Base-by-base conservation (phyloP, 768 basidiomycete genomes). In the Suillus luteus region DNA sequence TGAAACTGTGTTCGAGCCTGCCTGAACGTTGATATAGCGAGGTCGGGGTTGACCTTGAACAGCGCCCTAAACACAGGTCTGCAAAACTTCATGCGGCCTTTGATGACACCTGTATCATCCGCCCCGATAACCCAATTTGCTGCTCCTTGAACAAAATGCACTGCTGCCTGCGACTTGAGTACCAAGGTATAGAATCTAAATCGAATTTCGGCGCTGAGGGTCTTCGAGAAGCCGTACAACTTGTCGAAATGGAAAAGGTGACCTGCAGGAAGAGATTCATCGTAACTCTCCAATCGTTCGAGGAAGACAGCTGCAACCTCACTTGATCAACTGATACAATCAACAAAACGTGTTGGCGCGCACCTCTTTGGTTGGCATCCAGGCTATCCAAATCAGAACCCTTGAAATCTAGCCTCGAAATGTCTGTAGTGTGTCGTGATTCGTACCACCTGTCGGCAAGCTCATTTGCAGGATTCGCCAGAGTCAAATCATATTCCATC, bases 1-100 rank as follows among this genome's bases (percentile, higher is more conserved):
- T 85, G 83, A 77, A 84, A 85, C 55, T 72, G 64, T 11, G 63
- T 63, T 59, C 75, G 76, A 37, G 77, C 72, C 31, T 65, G 64
- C 10, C 40, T 58, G 62, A 79, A 85, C 27, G 77, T 78, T 54
- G 73, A 65, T 37, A 72, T 63, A 1, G 84, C 79, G 40, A 76
- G 71, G 43, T 64, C 62, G 11, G 64, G 59, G 64, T 85, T 72
- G 12, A 80, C 80, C 65, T 73, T 75, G 68, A 72, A 68, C 38
- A 76, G 69, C 6, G 74, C 79, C 62, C 76, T 76, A 68, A 85
- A 83, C 19, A 78, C 65, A 3, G 84, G 81, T 58, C 84, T 68
- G 70, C 84, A 85, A 72, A 83, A 85, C 68, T 85, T 85, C 83
- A 85, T 85, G 63, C 84, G 76, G 8, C 83, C 83, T 60, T 82